Percentiles rank a stretch among this genome's conserved stretches.
phyloP scores from a whole-genome alignment of 2,329 filamentous ascomycete species.

The Fusarium albosuccineum region DNA sequence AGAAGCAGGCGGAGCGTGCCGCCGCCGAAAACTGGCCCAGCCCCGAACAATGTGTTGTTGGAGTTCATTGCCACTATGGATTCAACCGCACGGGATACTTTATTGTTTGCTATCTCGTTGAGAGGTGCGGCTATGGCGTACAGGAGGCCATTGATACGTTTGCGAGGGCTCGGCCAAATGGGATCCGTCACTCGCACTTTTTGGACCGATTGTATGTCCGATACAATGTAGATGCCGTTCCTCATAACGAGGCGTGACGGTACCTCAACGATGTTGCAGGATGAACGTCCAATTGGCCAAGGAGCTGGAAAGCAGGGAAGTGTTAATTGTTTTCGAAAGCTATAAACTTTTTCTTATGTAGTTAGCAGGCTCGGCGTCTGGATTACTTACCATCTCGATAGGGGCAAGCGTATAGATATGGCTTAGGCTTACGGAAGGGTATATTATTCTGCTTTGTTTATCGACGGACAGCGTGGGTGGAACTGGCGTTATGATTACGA shows the following conservation, averaged over 20 bases:
- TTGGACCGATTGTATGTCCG: constrained; percentile 85
- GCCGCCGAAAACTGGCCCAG: constrained; percentile 56
- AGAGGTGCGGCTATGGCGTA: constrained; percentile 78
- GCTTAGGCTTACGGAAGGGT: constrained; percentile 4
- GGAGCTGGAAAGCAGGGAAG: not conserved
- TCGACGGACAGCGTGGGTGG: constrained; percentile 5
- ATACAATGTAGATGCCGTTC: constrained; percentile 63
- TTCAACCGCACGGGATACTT: constrained; percentile 96
- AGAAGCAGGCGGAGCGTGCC: constrained; percentile 59
- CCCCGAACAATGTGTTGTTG: constrained; percentile 67
- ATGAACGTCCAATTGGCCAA: constrained; percentile 1
- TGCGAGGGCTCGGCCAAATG: constrained; percentile 77
- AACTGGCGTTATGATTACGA: constrained; percentile 24
- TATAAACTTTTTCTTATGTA: not conserved
- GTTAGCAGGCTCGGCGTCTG: constrained; percentile 18
- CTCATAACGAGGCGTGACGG: constrained; percentile 7
- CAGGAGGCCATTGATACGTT: constrained; percentile 86
- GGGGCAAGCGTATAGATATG: constrained; percentile 14
- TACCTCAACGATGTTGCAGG: not conserved
- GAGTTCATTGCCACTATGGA: constrained; percentile 95
- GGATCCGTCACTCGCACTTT: constrained; percentile 92
- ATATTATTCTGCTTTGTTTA: constrained; percentile 11
- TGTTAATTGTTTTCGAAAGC: not conserved
- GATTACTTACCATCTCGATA: not conserved
- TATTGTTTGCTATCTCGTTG: constrained; percentile 90